These are phyloP conservation scores for Plenodomus tracheiphilus DNA, from an alignment of 2,329 filamentous ascomycete genomes.

Conservation along the genomic window DNA sequence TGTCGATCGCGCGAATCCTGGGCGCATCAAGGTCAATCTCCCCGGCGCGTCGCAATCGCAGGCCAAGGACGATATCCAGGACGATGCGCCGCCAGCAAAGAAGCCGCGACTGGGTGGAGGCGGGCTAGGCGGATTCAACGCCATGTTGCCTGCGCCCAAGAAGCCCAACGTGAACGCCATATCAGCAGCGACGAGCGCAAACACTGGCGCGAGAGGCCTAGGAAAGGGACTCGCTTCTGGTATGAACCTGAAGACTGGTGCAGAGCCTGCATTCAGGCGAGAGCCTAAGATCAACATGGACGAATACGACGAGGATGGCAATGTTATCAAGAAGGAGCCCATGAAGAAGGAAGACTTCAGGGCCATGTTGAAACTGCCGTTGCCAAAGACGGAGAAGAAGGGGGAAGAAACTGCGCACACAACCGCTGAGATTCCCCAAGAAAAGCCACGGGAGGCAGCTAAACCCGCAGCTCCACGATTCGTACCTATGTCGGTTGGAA, in stretches of 20 bases:
- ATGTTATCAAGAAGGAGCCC: constrained; percentile 30
- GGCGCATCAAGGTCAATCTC: constrained; percentile 82
- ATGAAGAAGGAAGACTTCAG: constrained; percentile 38
- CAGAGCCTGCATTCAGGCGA: constrained; percentile 78
- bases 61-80: constrained; percentile 49
- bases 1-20: constrained; percentile 76
- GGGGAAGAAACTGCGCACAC: constrained; percentile 31
- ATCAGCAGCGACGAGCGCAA: constrained; percentile 27
- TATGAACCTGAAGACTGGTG: constrained; percentile 79
- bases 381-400: constrained; percentile 28
- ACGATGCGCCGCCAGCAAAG: constrained; percentile 63
- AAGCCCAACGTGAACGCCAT: constrained; percentile 40
- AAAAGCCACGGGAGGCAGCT: constrained; percentile 59
- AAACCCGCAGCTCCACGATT: constrained; percentile 82
- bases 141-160: constrained; percentile 85
- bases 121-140: constrained; percentile 79
- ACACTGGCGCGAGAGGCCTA: constrained; percentile 37
- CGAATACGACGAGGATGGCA: constrained; percentile 44
- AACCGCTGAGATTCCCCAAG: constrained; percentile 42
- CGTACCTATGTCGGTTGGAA: constrained; percentile 80
- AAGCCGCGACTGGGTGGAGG: constrained; percentile 65
- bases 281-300: constrained; percentile 49
- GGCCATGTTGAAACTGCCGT: constrained; percentile 40
- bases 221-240: constrained; percentile 54
- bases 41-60: constrained; percentile 57